Evolutionary conservation across 768 basidiomycete species (phyloP), one percentile per base, ranked within the genome.

Genomic region (Trametes sanguinea): DNA sequence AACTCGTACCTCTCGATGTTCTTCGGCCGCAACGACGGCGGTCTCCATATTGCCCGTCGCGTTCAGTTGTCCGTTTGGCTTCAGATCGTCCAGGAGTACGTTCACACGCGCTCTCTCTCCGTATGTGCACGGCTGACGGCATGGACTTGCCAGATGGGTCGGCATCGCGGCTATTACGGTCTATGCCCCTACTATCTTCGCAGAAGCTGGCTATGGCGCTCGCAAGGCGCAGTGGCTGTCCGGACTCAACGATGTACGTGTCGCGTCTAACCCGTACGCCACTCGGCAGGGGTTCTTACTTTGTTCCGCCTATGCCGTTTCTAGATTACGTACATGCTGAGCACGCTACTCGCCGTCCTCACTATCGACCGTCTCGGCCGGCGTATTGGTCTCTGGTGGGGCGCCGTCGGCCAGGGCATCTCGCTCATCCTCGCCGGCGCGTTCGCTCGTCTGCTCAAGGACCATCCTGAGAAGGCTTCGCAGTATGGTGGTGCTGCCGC

Each of bases 141-240:
- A 16, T n/a, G 2, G 6, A 33, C 17, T 10, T 40, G 5, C 6
- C 50, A 77, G 76, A 67, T 80, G 79, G 79, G 75, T 77, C 16
- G 79, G 79, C 10, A 79, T 80, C 39, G 77, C 79, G 35, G 78
- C 79, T 5, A 78, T 80, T 54, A 80, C 79, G 5, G 79, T 79
- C 1, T 80, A 80, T 51, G 78, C 78, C 6, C 77, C 79, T 1
- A 78, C 76, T 8, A 79, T 80, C 59, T 79, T 80, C 64, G 74
- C 78, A 7, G 73, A 73, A 62, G 78, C 79, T 22, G 79, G 79
- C 13, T 80, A 79, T 57, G 73, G 71, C 40, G 67, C 79, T 16
- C 70, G 78, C 54, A 80, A 80, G 63, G 69, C 77, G 0, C 77
- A 79, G 51, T 79, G 79, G 78, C 69, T 80, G 14, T 77, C 77